These are phyloP conservation scores for Nevesoporus exiguus DNA, from an alignment of 768 basidiomycete genomes.

Conservation along the genomic window DNA sequence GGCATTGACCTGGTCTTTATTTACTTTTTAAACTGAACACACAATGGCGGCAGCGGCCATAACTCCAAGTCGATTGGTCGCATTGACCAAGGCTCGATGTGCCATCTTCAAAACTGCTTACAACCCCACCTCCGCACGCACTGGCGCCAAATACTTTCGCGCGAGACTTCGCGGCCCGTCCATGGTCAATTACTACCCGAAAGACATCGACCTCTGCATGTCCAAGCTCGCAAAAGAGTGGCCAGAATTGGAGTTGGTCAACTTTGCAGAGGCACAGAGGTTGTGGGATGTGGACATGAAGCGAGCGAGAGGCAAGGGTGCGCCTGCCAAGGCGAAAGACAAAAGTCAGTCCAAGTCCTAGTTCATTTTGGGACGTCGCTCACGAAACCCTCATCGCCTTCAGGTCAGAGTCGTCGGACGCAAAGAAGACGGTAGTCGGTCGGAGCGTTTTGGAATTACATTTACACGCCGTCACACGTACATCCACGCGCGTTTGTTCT, in stretches of 20 bases:
- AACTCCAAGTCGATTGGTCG: conserved; percentile 50
- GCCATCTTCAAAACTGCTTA: conserved; percentile 83
- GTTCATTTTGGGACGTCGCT: background rate
- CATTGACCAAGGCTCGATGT: conserved; percentile 63
- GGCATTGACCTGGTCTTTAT: conserved; percentile 13
- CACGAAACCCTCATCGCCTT: background rate
- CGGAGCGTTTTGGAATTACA: background rate
- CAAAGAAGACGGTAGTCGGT: conserved; percentile 39
- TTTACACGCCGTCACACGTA: background rate
- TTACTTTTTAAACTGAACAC: background rate
- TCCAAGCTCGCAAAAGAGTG: conserved; percentile 47
- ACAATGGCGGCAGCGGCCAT: conserved; percentile 35
- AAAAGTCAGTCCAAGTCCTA: conserved; percentile 45
- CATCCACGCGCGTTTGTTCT: background rate
- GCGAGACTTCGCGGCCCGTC: conserved; percentile 79
- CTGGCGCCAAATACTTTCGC: conserved; percentile 90
- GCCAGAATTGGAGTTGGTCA: conserved; percentile 57
- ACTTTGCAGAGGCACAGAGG: conserved; percentile 60
- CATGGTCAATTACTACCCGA: conserved; percentile 82
- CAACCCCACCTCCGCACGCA: conserved; percentile 78
- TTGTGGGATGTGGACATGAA: conserved; percentile 63
- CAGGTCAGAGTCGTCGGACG: conserved; percentile 53
- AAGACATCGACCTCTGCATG: conserved; percentile 53
- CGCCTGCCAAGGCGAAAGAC: conserved; percentile 75
- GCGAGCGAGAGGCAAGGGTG: conserved; percentile 77